Evolutionary conservation across 768 basidiomycete genomes (phyloP), one percentile per base, ranked within the genome.

Genomic region (Inosperma sp.): DNA sequence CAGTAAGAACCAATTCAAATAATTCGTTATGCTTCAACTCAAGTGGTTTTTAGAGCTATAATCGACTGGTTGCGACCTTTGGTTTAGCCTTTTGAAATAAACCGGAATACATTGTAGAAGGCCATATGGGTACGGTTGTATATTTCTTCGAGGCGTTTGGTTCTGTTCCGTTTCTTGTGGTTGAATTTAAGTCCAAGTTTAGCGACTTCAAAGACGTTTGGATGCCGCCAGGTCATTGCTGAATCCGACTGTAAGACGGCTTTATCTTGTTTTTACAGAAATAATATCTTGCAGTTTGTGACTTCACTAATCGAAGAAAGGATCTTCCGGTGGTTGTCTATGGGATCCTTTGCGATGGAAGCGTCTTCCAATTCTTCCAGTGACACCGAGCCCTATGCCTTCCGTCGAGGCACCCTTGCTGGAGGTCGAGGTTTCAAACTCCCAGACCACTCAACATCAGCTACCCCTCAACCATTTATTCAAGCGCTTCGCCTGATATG

Each of bases 41-140:
- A 17, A 41, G 22, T 37, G n/a, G n/a, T n/a, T n/a, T 17, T 8
- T 37, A 62, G 60, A 55, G 61, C 21, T 61, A 61, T 47, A 61
- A 59, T 47, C 57, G 45, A 27, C 48, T 57, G 13, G 35, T 61
- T 16, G 44, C 30, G 30, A 34, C 41, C 37, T 59, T 62, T 40
- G 46, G 33, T 39, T 42, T 44, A 35, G 34, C 53, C 39, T 19
- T 59, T 30, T 51, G 41, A 45, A 62, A 59, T 50, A 5, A 21
- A 25, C 56, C 60, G 12, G 60, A 62, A 21, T 40, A 52, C 33
- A 56, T 49, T 9, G 40, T 59, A 14, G 21, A 52, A 33, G 52
- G 49, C 23, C 51, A 52, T 31, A 54, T 52, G 45, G 60, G 50
- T 34, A 55, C 43, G 42, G 52, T 56, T 41, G 30, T 52, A 42